Evolutionary conservation across 2,329 filamentous ascomycete species (phyloP).

Genomic region (Hymenoscyphus scutula): DNA sequence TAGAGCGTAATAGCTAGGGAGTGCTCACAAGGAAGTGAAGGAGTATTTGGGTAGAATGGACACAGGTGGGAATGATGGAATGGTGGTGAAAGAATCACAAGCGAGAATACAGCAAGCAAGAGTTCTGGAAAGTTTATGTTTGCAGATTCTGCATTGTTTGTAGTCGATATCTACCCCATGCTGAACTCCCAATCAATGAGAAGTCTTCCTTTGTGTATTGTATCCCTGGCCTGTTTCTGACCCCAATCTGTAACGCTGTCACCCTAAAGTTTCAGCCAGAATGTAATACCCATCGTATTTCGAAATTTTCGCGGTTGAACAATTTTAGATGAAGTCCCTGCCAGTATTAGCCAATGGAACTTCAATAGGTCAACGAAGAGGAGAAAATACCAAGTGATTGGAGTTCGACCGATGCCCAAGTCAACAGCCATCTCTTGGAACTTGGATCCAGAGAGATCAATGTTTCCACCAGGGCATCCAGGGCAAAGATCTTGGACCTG

Average conservation of each 20-base stretch:
- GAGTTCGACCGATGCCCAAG: background rate
- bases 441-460: background rate
- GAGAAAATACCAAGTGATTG: background rate
- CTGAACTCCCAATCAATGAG: background rate
- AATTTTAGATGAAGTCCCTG: background rate
- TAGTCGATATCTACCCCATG: background rate
- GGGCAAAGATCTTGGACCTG: background rate
- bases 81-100: background rate
- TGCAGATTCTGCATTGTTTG: background rate
- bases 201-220: background rate
- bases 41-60: background rate
- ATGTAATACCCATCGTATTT: background rate
- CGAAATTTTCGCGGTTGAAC: background rate
- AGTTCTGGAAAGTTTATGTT: background rate
- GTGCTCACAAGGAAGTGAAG: too few relatives aligned
- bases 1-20: too few relatives aligned
- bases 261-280: background rate
- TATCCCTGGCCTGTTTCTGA: background rate
- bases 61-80: background rate
- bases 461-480: background rate
- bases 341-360: background rate
- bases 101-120: background rate
- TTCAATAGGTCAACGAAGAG: too few relatives aligned
- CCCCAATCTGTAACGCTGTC: background rate
- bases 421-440: background rate